Conservation (phyloP, 169 alveolate species). For the Eimeria tenella region DNA sequence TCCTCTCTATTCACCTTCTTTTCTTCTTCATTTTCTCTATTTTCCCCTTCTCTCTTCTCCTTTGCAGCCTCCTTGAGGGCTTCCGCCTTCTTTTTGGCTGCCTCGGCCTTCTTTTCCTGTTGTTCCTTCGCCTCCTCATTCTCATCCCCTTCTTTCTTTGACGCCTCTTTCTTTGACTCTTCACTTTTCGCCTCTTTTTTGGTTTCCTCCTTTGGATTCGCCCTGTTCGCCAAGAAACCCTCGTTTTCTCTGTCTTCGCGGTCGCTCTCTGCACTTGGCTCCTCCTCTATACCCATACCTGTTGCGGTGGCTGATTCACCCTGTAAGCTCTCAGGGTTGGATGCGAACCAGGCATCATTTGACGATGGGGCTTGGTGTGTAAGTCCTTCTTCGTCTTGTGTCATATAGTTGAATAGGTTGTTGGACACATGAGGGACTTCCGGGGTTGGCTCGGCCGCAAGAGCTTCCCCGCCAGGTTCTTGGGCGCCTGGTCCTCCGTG, state of each 20-base stretch:
- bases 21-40: background rate
- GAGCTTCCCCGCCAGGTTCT: background rate
- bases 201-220: background rate
- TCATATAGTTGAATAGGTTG: background rate
- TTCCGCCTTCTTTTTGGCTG: background rate
- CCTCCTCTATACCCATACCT: slow-evolving; percentile 25
- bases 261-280: background rate
- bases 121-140: background rate
- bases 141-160: background rate
- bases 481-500: background rate
- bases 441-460: background rate
- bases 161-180: background rate
- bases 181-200: background rate
- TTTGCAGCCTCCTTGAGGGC: background rate
- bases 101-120: background rate
- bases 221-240: background rate
- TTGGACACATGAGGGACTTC: background rate
- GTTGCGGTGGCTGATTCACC: background rate
- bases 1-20: background rate
- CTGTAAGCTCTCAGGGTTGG: too few relatives aligned
- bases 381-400: background rate
- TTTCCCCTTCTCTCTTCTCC: background rate
- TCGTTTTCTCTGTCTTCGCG: background rate
- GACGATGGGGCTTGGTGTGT: slow-evolving; percentile 5
- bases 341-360: background rate